These are phyloP conservation scores for Vigna nakashimae DNA, from an alignment of 306 rosid genomes.

Conservation along the genomic window DNA sequence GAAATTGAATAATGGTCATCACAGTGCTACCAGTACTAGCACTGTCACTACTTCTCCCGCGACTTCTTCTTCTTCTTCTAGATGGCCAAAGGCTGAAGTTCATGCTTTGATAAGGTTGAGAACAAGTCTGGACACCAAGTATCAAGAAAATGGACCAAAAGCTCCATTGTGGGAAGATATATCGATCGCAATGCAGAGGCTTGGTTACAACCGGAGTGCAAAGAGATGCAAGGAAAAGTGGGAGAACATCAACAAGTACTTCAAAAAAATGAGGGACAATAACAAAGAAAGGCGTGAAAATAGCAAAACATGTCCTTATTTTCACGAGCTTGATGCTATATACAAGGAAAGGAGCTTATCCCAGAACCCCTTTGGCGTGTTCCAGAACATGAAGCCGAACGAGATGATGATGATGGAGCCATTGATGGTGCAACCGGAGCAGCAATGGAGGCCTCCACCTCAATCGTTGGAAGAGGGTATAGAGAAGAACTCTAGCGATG, in stretches of 20 bases:
- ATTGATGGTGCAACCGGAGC: slow-evolving; percentile 76
- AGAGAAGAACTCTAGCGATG: background rate
- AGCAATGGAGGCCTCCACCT: slow-evolving; percentile 69
- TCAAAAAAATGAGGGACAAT: slow-evolving; percentile 80
- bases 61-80: slow-evolving; percentile 49
- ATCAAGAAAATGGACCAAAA: slow-evolving; percentile 69
- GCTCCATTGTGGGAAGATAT: slow-evolving; percentile 89
- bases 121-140: slow-evolving; percentile 60
- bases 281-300: slow-evolving; percentile 60
- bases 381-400: background rate
- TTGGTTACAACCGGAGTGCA: slow-evolving; percentile 66
- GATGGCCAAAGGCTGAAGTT: slow-evolving; percentile 85
- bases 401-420: slow-evolving; percentile 56
- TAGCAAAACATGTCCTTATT: slow-evolving; percentile 84
- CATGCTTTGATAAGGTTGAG: slow-evolving; percentile 64
- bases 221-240: slow-evolving; percentile 92
- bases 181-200: slow-evolving; percentile 61
- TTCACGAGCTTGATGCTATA: slow-evolving; percentile 68
- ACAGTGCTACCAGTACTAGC: background rate
- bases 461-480: slow-evolving; percentile 14
- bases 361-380: background rate
- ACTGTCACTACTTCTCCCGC: background rate
- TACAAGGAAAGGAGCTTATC: slow-evolving; percentile 54
- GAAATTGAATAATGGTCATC: slow-evolving; percentile 36
- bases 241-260: slow-evolving; percentile 91